These are phyloP conservation scores for Chlamydomonas eustigma DNA, from an alignment of 139 green algal species.

Conservation along the genomic window DNA sequence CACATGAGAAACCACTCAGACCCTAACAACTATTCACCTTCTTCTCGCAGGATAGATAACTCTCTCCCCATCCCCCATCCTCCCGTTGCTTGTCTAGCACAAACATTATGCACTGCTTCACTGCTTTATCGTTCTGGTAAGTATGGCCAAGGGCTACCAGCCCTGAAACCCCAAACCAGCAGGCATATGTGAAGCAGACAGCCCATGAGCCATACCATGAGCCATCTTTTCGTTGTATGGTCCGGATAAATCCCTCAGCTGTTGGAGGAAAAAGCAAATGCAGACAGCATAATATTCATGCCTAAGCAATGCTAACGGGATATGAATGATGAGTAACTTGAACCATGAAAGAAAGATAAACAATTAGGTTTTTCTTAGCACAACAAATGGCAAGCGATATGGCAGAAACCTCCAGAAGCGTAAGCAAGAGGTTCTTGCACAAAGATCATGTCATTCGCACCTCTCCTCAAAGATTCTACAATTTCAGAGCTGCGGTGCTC, in stretches of 20 bases:
- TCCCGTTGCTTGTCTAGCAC: slow-evolving; percentile 81
- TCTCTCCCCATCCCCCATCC: slow-evolving; percentile 96
- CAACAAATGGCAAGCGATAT: too few species aligned
- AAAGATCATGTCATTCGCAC: too few species aligned
- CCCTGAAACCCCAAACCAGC: slow-evolving; percentile 90
- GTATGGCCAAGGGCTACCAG: slow-evolving; percentile 68
- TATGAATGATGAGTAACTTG: too few species aligned
- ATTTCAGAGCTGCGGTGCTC: slow-evolving; percentile 41
- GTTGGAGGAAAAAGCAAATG: not conserved
- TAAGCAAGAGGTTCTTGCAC: too few species aligned
- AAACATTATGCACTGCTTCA: slow-evolving; percentile 55
- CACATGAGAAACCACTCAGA: too few species aligned
- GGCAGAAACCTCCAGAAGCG: too few species aligned
- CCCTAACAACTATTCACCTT: too few species aligned
- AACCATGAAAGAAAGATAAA: too few species aligned
- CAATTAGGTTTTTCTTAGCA: too few species aligned
- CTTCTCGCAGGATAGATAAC: slow-evolving; percentile 94
- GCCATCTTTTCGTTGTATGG: slow-evolving; percentile 82
- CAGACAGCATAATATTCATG: too few species aligned
- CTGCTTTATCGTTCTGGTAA: slow-evolving; percentile 43
- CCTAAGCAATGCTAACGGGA: too few species aligned
- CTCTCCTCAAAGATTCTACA: too few species aligned
- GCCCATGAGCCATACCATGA: slow-evolving; percentile 93
- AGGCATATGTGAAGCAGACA: slow-evolving; percentile 98
- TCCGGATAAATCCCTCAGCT: slow-evolving; percentile 59